phyloP scores from a whole-genome alignment of 306 rosid species.

The Sicyos baderoa region DNA sequence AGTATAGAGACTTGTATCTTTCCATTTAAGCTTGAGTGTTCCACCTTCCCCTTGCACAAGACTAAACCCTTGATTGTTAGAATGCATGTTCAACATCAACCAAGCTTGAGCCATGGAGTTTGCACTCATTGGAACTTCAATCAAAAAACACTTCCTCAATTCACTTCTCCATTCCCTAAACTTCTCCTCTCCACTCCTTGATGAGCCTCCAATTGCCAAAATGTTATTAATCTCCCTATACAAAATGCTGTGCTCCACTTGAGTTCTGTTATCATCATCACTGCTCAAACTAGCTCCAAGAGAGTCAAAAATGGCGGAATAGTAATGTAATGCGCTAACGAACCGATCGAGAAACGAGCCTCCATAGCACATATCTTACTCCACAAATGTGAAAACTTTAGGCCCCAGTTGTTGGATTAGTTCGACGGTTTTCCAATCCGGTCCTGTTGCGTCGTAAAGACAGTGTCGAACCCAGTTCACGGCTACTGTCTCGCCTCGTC shows the following conservation, averaged over 20 bases:
- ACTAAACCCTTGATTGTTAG: constrained; percentile 50
- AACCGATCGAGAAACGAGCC: constrained; percentile 82
- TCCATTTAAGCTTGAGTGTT: constrained; percentile 73
- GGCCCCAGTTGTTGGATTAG: constrained; percentile 51
- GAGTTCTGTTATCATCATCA: constrained; percentile 48
- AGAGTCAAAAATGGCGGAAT: constrained; percentile 76
- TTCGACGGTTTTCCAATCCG: constrained; percentile 59
- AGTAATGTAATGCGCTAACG: constrained; percentile 73
- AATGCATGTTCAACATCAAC: constrained; percentile 65
- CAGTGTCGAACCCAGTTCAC: constrained; percentile 83
- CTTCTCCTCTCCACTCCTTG: constrained; percentile 75
- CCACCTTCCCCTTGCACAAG: constrained; percentile 66
- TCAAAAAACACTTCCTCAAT: constrained; percentile 35
- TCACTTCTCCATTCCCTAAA: constrained; percentile 65
- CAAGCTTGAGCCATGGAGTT: constrained; percentile 84
- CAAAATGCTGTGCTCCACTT: constrained; percentile 50
- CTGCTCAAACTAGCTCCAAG: constrained; percentile 45
- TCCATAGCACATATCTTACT: constrained; percentile 53
- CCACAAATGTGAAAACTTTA: constrained; percentile 65
- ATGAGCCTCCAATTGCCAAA: constrained; percentile 76
- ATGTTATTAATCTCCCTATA: constrained; percentile 62
- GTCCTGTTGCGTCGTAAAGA: constrained; percentile 58
- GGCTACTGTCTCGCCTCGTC: constrained; percentile 48
- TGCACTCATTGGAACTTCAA: constrained; percentile 60
- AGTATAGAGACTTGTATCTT: constrained; percentile 66